These are phyloP conservation scores for Fusarium falciforme DNA, from an alignment of 2,329 filamentous ascomycete species.

Conservation along the genomic window DNA sequence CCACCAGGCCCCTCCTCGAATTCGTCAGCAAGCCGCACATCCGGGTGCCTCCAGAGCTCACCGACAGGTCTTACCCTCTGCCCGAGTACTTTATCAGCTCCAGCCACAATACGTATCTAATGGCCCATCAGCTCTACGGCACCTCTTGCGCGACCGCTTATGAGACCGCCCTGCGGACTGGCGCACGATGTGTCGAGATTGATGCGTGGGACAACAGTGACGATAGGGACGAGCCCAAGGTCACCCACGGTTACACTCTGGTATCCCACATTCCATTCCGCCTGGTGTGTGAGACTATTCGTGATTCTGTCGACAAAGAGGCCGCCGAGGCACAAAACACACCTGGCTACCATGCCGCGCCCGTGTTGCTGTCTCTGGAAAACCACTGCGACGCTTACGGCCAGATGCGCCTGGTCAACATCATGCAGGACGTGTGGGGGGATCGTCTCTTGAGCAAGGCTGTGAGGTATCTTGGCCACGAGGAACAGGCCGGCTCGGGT, in stretches of 20 bases:
- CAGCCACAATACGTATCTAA: constrained; percentile 79
- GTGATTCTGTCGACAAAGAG: constrained; percentile 71
- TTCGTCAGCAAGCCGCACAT: constrained; percentile 69
- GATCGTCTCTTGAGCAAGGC: constrained; percentile 68
- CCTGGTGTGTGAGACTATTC: constrained; percentile 72
- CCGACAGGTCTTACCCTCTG: constrained; percentile 69
- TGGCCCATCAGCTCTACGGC: constrained; percentile 77
- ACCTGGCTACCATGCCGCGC: constrained; percentile 59
- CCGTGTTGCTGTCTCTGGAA: constrained; percentile 73
- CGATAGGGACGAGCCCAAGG: constrained; percentile 72
- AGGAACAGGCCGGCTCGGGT: constrained; percentile 62
- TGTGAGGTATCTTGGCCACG: constrained; percentile 66
- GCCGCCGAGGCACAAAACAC: constrained; percentile 52
- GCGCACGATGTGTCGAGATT: constrained; percentile 78
- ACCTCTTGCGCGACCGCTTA: constrained; percentile 72
- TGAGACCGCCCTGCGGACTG: constrained; percentile 69
- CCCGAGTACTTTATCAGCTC: constrained; percentile 80
- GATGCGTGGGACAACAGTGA: constrained; percentile 77
- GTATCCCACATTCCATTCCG: constrained; percentile 75
- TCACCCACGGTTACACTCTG: constrained; percentile 77
- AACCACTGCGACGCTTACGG: constrained; percentile 73
- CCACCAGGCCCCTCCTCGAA: constrained; percentile 58
- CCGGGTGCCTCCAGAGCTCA: constrained; percentile 63
- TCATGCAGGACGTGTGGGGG: constrained; percentile 74
- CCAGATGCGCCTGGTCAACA: constrained; percentile 70